Conservation (phyloP, 495 filamentous ascomycete genomes). For the Aspergillus sclerotioniger region DNA sequence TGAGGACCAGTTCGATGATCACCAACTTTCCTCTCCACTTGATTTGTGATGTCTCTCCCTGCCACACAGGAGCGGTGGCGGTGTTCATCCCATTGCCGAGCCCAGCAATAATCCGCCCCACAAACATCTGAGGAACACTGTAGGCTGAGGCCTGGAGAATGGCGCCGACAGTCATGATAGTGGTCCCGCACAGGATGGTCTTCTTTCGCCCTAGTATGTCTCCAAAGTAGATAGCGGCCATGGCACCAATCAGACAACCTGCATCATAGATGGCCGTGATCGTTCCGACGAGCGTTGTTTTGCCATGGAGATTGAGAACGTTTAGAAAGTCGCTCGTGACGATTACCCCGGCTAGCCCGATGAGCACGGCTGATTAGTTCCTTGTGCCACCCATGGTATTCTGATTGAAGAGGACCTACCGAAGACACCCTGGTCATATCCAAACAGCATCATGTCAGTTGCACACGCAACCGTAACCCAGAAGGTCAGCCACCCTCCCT, state of each 20-base stretch:
- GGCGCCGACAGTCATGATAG: conserved; percentile 57
- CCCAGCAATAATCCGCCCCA: conserved; percentile 53
- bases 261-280: conserved; percentile 61
- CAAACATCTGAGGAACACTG: conserved; percentile 57
- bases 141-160: conserved; percentile 57
- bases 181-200: conserved; percentile 51
- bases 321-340: conserved; percentile 56
- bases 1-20: conserved; percentile 59
- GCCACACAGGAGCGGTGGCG: conserved; percentile 62
- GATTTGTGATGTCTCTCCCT: conserved; percentile 58
- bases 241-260: conserved; percentile 57
- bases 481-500: conserved; percentile 8
- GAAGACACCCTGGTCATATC: conserved; percentile 58
- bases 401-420: background rate
- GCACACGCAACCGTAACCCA: conserved; percentile 7
- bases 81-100: conserved; percentile 64
- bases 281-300: conserved; percentile 50
- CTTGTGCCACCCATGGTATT: background rate
- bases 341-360: conserved; percentile 48
- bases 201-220: conserved; percentile 57
- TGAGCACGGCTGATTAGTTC: background rate
- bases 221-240: conserved; percentile 52
- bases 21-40: conserved; percentile 60
- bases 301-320: conserved; percentile 45
- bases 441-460: conserved; percentile 55